Evolutionary conservation across 2,329 filamentous ascomycete species (phyloP).

Genomic region (Pseudonectria foliicola): DNA sequence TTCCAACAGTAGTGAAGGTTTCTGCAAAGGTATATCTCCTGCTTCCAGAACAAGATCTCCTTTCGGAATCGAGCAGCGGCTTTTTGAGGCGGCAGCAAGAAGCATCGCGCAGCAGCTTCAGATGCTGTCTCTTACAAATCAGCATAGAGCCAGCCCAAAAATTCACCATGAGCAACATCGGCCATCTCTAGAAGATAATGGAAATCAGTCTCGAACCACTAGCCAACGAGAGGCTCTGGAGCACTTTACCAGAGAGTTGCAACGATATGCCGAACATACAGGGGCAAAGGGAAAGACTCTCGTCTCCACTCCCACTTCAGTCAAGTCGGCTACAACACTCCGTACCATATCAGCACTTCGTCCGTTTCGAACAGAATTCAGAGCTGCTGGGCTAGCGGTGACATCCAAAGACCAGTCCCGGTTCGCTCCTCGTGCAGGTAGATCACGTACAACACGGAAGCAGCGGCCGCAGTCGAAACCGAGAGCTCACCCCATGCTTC

Average conservation of each 20-base stretch:
- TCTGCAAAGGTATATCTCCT: conserved; percentile 4
- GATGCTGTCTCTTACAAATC: conserved; percentile 27
- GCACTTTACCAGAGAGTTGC: conserved; percentile 26
- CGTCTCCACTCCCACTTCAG: conserved; percentile 32
- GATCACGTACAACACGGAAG: conserved; percentile 6
- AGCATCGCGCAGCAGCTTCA: conserved; percentile 39
- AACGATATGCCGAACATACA: conserved; percentile 26
- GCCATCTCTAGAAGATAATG: conserved; percentile 1
- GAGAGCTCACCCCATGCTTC: conserved; percentile 10
- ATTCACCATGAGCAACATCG: not conserved
- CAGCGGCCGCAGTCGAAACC: conserved; percentile 1
- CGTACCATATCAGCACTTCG: conserved; percentile 46
- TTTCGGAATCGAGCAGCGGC: conserved; percentile 29
- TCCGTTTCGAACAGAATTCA: conserved; percentile 47
- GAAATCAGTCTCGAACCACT: conserved; percentile 33
- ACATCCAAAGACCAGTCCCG: conserved; percentile 43
- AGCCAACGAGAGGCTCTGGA: conserved; percentile 37
- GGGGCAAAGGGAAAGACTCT: conserved; percentile 31
- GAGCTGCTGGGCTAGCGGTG: conserved; percentile 47
- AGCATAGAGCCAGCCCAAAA: not conserved
- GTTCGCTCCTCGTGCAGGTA: conserved; percentile 1
- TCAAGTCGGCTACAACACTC: conserved; percentile 36
- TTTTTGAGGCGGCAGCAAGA: conserved; percentile 38
- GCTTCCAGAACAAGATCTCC: conserved; percentile 20
- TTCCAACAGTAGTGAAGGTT: too few relatives aligned